Conservation (phyloP, 768 basidiomycete genomes). For the Mycena floridula region DNA sequence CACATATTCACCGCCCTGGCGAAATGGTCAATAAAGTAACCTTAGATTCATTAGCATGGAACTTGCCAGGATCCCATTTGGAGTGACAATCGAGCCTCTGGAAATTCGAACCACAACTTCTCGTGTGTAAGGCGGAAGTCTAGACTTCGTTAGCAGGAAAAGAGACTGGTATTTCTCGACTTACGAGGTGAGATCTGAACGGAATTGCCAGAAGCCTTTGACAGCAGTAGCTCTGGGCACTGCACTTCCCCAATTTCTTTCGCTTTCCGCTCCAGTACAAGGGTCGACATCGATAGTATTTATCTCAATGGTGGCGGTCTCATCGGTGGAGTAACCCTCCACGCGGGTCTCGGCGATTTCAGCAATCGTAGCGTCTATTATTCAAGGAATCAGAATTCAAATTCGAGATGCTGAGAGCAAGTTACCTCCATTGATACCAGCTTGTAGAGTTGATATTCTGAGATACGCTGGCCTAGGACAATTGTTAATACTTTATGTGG, state of each 20-base stretch:
- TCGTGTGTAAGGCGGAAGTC: constrained; percentile 11
- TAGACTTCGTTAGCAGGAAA: neutral
- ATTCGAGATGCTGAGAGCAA: neutral
- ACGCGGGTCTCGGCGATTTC: constrained; percentile 13
- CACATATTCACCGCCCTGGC: constrained; percentile 13
- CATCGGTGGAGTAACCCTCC: constrained; percentile 11
- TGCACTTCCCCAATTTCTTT: constrained; percentile 8
- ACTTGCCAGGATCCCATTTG: constrained; percentile 11
- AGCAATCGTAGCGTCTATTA: constrained; percentile 6
- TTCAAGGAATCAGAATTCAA: neutral
- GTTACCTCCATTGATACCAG: constrained; percentile 10
- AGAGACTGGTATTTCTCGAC: neutral
- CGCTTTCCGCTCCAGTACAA: constrained; percentile 13
- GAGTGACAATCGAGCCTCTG: constrained; percentile 5
- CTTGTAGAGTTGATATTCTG: constrained; percentile 8
- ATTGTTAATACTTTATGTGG: neutral
- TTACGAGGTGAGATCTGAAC: neutral
- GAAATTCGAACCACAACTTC: constrained; percentile 12
- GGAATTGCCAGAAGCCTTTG: constrained; percentile 9
- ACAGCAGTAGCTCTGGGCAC: constrained; percentile 8
- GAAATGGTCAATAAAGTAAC: no score
- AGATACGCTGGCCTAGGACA: constrained; percentile 10
- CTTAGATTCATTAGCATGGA: no score
- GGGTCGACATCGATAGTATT: constrained; percentile 17
- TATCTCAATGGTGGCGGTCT: constrained; percentile 10